Base-by-base conservation (phyloP, 2,329 filamentous ascomycete genomes). In the Arthrobotrys entomopaga region DNA sequence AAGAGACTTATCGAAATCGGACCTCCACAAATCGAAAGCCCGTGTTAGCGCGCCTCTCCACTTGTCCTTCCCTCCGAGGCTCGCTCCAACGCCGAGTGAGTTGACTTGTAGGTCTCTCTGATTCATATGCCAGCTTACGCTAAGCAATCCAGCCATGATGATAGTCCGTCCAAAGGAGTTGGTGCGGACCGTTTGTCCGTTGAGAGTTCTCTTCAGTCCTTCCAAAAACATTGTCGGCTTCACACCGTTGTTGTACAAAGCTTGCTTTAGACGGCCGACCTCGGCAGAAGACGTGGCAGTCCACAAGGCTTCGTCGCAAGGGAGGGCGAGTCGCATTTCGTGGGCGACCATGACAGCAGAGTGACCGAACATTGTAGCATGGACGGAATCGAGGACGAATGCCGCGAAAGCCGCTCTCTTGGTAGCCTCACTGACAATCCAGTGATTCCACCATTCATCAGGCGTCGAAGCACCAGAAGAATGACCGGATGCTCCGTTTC, bases 301-400 rank as follows among this genome's bases (percentile, higher is more conserved):
- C 95, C 95, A 99, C 10, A 98, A 83, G 2, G 90, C 88, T 80
- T 98, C 95, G 77, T 98, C 93, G 80, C 94, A 98, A 0, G 95
- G 95, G 49, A 99, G 82, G 0, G 93, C 92, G 7, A 98, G 85
- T 57, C 92, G 88, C 87, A 99, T 92, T 81, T 98, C 95, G 79
- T 98, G 93, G 1, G 93, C 93, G 6, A 96, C 93, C 94, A 98
- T 97, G 49, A 96, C 93, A 0, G 92, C 94, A 2, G 93, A 95
- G 81, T 98, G 95, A 0, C 94, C 95, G 81, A 98, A 98, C 91
- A 99, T 97, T 26, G 93, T 97, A 0, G 93, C 93, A 81, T 99
- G 95, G 1, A 93, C 96, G 3, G 93, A 96, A 81, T 99, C 95
- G 77, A 98, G 90, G 49, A 97, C 88, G 80, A 98, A 98, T 0